These are phyloP conservation scores for Skeletonema tropicum DNA, from an alignment of 108 stramenopile species.

Conservation along the genomic window DNA sequence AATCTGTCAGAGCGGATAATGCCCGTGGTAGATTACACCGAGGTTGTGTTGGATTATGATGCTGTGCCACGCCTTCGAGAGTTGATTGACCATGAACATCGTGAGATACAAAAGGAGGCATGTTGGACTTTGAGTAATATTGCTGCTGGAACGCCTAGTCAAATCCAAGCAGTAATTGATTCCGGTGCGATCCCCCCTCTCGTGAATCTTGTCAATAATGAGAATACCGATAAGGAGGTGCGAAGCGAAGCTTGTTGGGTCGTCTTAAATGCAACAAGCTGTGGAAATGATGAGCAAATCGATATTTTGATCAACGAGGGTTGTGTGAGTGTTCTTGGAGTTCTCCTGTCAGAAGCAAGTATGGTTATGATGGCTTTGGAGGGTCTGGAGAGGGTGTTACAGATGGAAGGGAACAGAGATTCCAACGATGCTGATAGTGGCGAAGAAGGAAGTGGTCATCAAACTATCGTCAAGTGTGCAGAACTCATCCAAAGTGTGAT, in stretches of 20 bases:
- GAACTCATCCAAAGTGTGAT: constrained; percentile 85
- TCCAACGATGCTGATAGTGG: constrained; percentile 41
- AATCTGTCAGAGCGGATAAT: constrained; percentile 57
- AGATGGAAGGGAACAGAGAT: constrained; percentile 86
- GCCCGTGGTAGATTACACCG: constrained; percentile 88
- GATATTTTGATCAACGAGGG: constrained; percentile 92
- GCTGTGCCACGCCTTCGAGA: constrained; percentile 88
- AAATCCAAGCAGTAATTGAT: constrained; percentile 97
- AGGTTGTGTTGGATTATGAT: constrained; percentile 90
- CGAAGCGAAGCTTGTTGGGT: constrained; percentile 98
- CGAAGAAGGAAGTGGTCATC: constrained; percentile 42
- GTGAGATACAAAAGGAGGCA: constrained; percentile 98
- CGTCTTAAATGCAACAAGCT: constrained; percentile 96
- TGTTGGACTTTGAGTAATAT: constrained; percentile 98
- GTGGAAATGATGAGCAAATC: constrained; percentile 94
- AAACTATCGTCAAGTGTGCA: constrained; percentile 70
- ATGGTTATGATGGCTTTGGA: constrained; percentile 98
- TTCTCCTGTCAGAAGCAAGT: constrained; percentile 81
- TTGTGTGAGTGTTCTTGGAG: constrained; percentile 88
- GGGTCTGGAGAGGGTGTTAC: constrained; percentile 93
- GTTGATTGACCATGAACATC: constrained; percentile 88
- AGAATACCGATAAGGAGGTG: constrained; percentile 89
- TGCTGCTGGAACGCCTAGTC: constrained; percentile 94
- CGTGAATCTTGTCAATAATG: constrained; percentile 82
- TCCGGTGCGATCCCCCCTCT: constrained; percentile 91